Base-by-base conservation (phyloP, 305 asterid genomes). In the Petunia hybrid region DNA sequence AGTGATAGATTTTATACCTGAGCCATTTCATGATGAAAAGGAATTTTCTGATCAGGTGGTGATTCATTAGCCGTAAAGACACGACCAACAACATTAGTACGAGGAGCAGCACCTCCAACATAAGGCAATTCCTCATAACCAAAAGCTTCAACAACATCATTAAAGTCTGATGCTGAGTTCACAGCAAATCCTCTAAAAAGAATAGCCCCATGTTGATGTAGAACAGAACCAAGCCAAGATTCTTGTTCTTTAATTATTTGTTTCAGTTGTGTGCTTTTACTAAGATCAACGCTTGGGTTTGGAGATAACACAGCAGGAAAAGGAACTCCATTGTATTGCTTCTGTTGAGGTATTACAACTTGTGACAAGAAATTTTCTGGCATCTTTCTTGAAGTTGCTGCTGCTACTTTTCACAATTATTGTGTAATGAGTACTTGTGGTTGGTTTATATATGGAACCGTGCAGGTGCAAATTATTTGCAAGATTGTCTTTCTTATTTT, bases 11-110 rank as follows among this genome's bases (percentile, higher is more conserved):
- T 55, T 0, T 42, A 4, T 39, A 94, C 97, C 94, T 95, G 98
- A 83, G 97, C 94, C 98, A 92, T 90, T 82, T 95, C 99, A 57
- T 92, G 98, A 86, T 95, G 99, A 68, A 92, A 95, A 7, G 92
- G 94, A 68, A 95, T 92, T 81, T 94, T 94, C 83, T 91, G 90
- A 85, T 95, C 97, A 43, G 98, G 98, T 6, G 99, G 98, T 66
- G 98, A 90, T 74, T 95, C 97, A 40, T 95, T 95, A 68, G 99
- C 94, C 0, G 98, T 95, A 74, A 89, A 95, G 69, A 95, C 99
- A 60, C 97, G 93, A 57, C 96, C 98, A 55, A 92, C 89, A 56
- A 95, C 93, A 71, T 85, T 92, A 4, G 87, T 92, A 84, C 98
- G 82, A 41, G 97, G 97, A 77, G 99, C 97, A 43, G 92, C 97